These are phyloP conservation scores for Aspergillus alliaceus DNA, from an alignment of 2,329 filamentous ascomycete genomes.

Conservation along the genomic window DNA sequence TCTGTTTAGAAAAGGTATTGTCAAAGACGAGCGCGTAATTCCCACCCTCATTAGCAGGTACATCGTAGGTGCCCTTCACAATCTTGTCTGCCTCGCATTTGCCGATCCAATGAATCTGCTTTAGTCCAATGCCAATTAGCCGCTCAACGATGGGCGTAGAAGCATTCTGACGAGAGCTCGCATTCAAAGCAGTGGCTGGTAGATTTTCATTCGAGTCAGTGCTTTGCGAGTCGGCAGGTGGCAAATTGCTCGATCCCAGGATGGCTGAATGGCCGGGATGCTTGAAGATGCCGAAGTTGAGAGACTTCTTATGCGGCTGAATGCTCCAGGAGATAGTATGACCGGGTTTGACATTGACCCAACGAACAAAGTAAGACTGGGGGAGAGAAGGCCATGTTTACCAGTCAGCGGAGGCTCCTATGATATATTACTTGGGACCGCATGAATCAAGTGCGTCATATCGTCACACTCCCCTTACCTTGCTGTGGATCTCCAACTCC, in stretches of 20 bases:
- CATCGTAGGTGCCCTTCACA: constrained; percentile 83
- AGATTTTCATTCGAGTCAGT: constrained; percentile 40
- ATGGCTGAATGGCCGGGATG: constrained; percentile 74
- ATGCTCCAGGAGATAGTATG: constrained; percentile 97
- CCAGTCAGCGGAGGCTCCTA: constrained; percentile 21
- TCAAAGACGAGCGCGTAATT: constrained; percentile 98
- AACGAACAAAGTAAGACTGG: constrained; percentile 96
- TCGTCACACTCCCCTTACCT: constrained; percentile 58
- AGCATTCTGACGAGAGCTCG: constrained; percentile 61
- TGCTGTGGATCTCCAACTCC: constrained; percentile 95
- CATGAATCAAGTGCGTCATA: neutral
- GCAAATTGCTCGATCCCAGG: constrained; percentile 43
- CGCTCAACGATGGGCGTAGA: constrained; percentile 70
- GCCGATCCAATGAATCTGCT: constrained; percentile 74
- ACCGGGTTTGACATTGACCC: constrained; percentile 86
- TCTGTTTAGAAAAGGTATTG: constrained; percentile 96
- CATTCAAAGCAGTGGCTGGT: constrained; percentile 24
- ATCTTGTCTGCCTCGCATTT: constrained; percentile 97
- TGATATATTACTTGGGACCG: neutral
- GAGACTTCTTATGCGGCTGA: constrained; percentile 95
- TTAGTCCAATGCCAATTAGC: constrained; percentile 61
- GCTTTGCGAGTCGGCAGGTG: constrained; percentile 43
- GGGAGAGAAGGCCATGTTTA: constrained; percentile 1
- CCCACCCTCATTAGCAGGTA: constrained; percentile 71
- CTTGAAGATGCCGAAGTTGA: constrained; percentile 98